A percentile compares a stretch with the other conserved stretches of the same genome.
These are phyloP conservation scores for Kuraishia cidri DNA, from an alignment of 805 yeast species.

Conservation along the genomic window DNA sequence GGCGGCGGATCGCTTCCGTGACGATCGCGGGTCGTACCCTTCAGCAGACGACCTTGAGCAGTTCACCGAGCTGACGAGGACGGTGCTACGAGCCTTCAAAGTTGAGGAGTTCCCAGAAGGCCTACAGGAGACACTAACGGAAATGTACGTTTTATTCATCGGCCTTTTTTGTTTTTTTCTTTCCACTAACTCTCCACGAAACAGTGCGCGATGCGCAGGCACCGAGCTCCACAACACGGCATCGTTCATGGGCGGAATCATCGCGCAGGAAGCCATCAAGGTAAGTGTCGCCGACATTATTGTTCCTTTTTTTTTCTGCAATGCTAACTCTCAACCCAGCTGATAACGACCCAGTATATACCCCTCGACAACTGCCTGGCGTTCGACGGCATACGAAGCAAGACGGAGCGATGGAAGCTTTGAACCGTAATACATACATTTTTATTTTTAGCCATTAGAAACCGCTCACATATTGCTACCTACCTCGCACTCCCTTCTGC, in stretches of 20 bases:
- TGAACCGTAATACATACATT: conserved; percentile 1
- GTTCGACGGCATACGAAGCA: conserved; percentile 63
- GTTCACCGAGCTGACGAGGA: no score
- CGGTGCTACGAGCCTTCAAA: no score
- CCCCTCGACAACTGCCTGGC: conserved; percentile 66
- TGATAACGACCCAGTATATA: conserved; percentile 68
- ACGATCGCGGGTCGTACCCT: no score
- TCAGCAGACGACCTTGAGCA: no score
- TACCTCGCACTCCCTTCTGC: no score
- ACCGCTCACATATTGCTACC: conserved; percentile 2
- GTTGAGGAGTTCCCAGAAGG: no score
- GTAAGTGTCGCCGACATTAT: no score
- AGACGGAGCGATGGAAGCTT: conserved; percentile 23
- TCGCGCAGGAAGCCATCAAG: conserved; percentile 78
- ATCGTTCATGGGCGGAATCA: conserved; percentile 77
- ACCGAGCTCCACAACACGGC: conserved; percentile 46
- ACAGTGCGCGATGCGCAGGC: conserved; percentile 22
- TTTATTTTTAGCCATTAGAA: neutral
- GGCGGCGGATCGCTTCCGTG: no score
- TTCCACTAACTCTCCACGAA: neutral
- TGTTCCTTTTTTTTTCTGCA: neutral
- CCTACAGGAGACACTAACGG: neutral
- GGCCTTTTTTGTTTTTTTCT: neutral
- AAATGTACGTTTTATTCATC: neutral
- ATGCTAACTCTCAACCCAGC: conserved; percentile 5